phyloP scores from a whole-genome alignment of 805 yeast species.

The Saturnispora saitoi region DNA sequence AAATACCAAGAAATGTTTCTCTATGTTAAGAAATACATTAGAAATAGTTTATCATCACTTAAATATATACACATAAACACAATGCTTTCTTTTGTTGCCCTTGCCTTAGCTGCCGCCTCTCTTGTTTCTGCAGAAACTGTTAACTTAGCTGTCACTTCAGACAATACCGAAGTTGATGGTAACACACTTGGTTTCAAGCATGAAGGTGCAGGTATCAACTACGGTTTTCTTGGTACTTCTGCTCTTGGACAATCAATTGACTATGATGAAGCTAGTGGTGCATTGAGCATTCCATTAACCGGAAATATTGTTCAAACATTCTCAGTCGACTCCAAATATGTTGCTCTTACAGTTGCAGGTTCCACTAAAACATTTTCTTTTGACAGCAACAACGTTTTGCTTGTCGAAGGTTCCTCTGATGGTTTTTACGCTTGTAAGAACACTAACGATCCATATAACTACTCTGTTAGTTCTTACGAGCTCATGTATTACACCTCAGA shows the following conservation, averaged over 20 bases:
- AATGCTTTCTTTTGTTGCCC: conserved; percentile 9
- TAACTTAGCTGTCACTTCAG: conserved; percentile 23
- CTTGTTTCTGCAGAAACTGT: conserved; percentile 15
- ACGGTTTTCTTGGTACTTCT: conserved; percentile 23
- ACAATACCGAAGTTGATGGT: conserved; percentile 23
- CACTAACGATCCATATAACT: conserved; percentile 37
- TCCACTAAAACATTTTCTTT: conserved; percentile 14
- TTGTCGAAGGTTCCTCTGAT: conserved; percentile 25
- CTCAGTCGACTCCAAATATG: conserved; percentile 6
- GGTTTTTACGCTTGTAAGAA: conserved; percentile 37
- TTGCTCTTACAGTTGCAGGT: conserved; percentile 11
- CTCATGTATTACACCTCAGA: conserved; percentile 23
- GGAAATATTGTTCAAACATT: not conserved
- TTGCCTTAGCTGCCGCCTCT: conserved; percentile 10
- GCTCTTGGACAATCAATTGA: conserved; percentile 11
- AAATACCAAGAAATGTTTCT: too few relatives aligned
- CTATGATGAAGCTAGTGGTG: conserved; percentile 5
- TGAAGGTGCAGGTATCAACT: conserved; percentile 43
- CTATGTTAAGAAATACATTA: not conserved
- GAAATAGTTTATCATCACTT: not conserved
- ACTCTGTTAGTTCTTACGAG: conserved; percentile 25
- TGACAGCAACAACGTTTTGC: conserved; percentile 20
- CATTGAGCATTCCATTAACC: conserved; percentile 10
- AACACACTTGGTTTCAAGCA: conserved; percentile 28
- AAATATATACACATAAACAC: not conserved